Evolutionary conservation across 2,329 filamentous ascomycete species (phyloP), one percentile per base, ranked within the genome.

Genomic region (Colletotrichum tropicicola): DNA sequence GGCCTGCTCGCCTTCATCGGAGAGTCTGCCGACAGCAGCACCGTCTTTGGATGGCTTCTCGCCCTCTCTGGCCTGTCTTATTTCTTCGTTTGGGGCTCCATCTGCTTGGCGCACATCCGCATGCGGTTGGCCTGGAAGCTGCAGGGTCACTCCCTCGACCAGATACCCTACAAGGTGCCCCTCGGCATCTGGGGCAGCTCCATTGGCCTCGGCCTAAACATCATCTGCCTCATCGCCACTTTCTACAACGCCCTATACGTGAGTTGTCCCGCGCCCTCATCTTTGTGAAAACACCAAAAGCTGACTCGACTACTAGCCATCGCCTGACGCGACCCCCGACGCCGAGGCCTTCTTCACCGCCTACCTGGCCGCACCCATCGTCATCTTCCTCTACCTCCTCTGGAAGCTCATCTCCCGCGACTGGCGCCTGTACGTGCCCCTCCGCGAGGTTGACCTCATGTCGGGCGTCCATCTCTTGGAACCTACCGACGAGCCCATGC

Each of bases 71-170:
- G 91, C 54, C 86, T 94, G 9, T 87, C 88, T 3, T 90, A 87
- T 66, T 87, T 94, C 75, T 92, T 94, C 77, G 91, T 91, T 25
- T 94, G 91, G 91, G 89, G 87, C 35, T 90, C 84, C 63, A 88
- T 90, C 73, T 90, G 87, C 74, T 76, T 88, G 3, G 83, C 87
- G 0, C 88, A 91, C 73, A 90, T 91, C 72, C 86, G 87, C 47
- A 91, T 91, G 84, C 85, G 89, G 62, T 75, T 83, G 45, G 87
- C 82, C 13, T 91, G 88, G 89, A 80, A 82, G 66, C 75, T 80
- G 15, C 85, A 89, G 70, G 88, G 88, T 55, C 86, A 86, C 68
- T 75, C 74, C 39, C 73, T 82, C 19, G 78, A 80, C 32, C 78
- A 83, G 70, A 80, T 87, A 39, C 83, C 83, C 3, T 86, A 84